Percentiles rank a stretch among this genome's conserved stretches.
Conservation (phyloP, 2,329 filamentous ascomycete species). For the Purpureocillium takamizusanense region DNA sequence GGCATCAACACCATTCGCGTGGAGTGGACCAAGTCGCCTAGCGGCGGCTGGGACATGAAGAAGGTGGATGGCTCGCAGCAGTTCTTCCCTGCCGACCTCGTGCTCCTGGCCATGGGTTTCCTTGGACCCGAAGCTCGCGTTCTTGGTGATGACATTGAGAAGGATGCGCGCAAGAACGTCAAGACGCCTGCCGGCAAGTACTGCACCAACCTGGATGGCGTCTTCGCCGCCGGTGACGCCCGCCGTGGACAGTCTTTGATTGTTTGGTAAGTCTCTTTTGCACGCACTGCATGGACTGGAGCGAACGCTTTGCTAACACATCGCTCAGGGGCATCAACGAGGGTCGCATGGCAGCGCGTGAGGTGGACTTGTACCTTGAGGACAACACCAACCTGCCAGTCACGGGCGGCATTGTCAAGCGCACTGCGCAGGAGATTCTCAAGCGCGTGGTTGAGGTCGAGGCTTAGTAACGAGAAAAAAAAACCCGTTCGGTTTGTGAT, state of each 20-base stretch:
- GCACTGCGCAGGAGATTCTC: slow-evolving; percentile 64
- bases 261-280: slow-evolving; percentile 62
- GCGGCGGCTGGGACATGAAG: slow-evolving; percentile 97
- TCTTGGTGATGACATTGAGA: slow-evolving; percentile 80
- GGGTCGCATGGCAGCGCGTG: slow-evolving; percentile 83
- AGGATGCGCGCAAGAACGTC: slow-evolving; percentile 88
- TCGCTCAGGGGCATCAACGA: slow-evolving; percentile 81
- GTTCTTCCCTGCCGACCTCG: slow-evolving; percentile 93
- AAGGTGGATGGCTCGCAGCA: slow-evolving; percentile 87
- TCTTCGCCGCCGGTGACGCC: slow-evolving; percentile 93
- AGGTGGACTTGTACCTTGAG: slow-evolving; percentile 83
- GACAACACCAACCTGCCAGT: slow-evolving; percentile 73
- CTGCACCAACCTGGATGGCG: slow-evolving; percentile 75
- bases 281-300: neutral
- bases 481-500: no score
- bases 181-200: slow-evolving; percentile 88
- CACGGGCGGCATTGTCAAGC: slow-evolving; percentile 87
- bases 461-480: slow-evolving; percentile 4
- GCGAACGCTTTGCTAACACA: slow-evolving; percentile 21
- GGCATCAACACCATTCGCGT: slow-evolving; percentile 94
- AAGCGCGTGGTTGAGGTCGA: slow-evolving; percentile 11
- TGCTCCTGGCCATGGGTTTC: slow-evolving; percentile 96
- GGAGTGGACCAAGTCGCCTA: slow-evolving; percentile 86
- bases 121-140: slow-evolving; percentile 84
- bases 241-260: slow-evolving; percentile 91